Conservation (phyloP, 2,329 filamentous ascomycete genomes). For the Pyrenophora graminea region DNA sequence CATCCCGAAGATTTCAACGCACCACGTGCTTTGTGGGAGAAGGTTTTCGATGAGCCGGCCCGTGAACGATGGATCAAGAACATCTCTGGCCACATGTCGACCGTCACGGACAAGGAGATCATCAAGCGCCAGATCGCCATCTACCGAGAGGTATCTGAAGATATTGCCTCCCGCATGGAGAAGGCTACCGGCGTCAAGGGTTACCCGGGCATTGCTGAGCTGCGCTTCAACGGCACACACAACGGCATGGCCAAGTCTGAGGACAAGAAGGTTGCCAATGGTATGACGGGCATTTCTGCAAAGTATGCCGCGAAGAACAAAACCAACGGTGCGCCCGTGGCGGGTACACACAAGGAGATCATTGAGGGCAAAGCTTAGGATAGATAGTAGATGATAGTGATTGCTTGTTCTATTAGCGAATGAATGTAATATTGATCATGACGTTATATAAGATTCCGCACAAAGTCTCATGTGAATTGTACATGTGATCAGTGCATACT, state of each 20-base stretch:
- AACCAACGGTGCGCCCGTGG: constrained; percentile 56
- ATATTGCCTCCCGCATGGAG: constrained; percentile 62
- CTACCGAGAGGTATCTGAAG: constrained; percentile 65
- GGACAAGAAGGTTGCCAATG: constrained; percentile 57
- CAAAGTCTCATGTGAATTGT: no score
- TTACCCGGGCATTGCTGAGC: constrained; percentile 59
- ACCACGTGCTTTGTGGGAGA: constrained; percentile 63
- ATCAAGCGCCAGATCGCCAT: constrained; percentile 68
- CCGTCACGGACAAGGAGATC: constrained; percentile 62
- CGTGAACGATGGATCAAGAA: constrained; percentile 64
- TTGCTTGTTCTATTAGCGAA: neutral
- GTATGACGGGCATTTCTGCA: constrained; percentile 36
- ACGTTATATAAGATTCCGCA: no score
- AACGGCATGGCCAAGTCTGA: constrained; percentile 62
- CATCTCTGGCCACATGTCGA: constrained; percentile 64
- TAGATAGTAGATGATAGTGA: neutral
- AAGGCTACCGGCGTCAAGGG: constrained; percentile 67
- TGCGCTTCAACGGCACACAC: constrained; percentile 64
- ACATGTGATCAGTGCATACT: no score
- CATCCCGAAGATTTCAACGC: constrained; percentile 60
- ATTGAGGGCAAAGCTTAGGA: constrained; percentile 2
- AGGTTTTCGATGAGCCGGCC: constrained; percentile 63
- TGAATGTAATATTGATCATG: neutral
- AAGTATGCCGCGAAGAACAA: constrained; percentile 36
- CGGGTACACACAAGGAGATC: constrained; percentile 46